Evolutionary conservation across 2,329 filamentous ascomycete genomes (phyloP).

Genomic region (Sarocladiaceae sp.): DNA sequence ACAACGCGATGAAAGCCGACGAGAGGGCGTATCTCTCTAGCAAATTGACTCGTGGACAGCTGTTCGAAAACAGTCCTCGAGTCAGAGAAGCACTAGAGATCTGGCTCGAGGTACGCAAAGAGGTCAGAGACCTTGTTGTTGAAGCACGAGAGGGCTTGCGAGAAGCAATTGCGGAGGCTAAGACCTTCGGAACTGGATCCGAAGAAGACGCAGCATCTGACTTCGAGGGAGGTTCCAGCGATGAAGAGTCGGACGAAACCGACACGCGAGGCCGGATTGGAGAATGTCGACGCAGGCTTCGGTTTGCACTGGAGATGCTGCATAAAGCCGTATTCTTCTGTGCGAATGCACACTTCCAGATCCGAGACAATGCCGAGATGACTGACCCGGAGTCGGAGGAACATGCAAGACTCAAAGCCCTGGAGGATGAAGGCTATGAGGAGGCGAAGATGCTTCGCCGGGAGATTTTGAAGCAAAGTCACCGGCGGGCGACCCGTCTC

Average conservation of each 20-base stretch:
- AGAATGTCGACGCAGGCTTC: constrained; percentile 57
- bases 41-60: constrained; percentile 65
- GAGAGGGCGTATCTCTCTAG: constrained; percentile 60
- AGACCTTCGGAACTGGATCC: constrained; percentile 5
- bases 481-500: constrained; percentile 31
- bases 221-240: constrained; percentile 23
- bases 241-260: constrained; percentile 28
- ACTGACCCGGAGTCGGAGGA: constrained; percentile 62
- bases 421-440: constrained; percentile 70
- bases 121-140: constrained; percentile 46
- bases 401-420: constrained; percentile 58
- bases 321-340: constrained; percentile 82
- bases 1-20: constrained; percentile 57
- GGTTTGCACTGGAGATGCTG: constrained; percentile 68
- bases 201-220: constrained; percentile 7
- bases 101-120: constrained; percentile 55
- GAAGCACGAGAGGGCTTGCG: constrained; percentile 59
- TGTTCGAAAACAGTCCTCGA: constrained; percentile 68
- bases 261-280: constrained; percentile 38
- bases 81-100: constrained; percentile 62
- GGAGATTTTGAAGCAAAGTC: constrained; percentile 62
- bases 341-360: constrained; percentile 76
- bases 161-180: constrained; percentile 32
- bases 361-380: constrained; percentile 62
- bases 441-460: constrained; percentile 68